Evolutionary conservation across 2,329 filamentous ascomycete species (phyloP), one percentile per base, ranked within the genome.

Genomic region (Phaeosphaeria sp.): DNA sequence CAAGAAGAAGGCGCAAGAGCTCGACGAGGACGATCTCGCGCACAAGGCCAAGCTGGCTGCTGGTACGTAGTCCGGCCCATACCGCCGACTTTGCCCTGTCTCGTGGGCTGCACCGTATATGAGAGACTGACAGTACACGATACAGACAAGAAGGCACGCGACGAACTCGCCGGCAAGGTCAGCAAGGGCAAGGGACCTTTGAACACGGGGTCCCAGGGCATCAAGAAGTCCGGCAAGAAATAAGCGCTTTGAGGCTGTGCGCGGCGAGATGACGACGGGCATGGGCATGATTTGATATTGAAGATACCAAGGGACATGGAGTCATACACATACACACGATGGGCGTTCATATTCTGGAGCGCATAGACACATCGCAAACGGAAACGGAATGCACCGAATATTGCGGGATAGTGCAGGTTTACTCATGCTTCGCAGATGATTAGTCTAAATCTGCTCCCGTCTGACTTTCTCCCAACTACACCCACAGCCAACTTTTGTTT

Each of bases 221-320:
- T 98, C 84, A 97, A 97, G 89, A 97, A 97, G 87, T 95, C 91
- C 62, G 93, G 93, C 80, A 97, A 97, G 71, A 96, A 97, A 89
- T 96, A 70, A 72, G 62, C 68, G 60, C 33, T 21, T 42, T n/a
- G 27, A 21, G 23, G 23, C 27, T 36, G 46, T 20, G 27, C 20
- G 25, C 20, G 23, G 15, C 27, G 52, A 47, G 50, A 54, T 39
- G 43, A 51, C 36, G 50, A 51, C 20, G 39, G 33, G n/a, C 20
- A 44, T 18, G 27, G 43, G 49, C 54, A 62, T 49, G 60, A 60
- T 59, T 60, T 59, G 54, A 61, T 53, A 61, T 60, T 56, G 55
- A 59, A 64, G 69, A 73, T 72, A 73, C 70, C 69, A 69, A 55
- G 60, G 58, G 52, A 50, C 47, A 58, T 62, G 64, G 61, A 65